Evolutionary conservation across 345 rosid genomes (phyloP), one percentile per base, ranked within the genome.

Genomic region (Turritis glabra): DNA sequence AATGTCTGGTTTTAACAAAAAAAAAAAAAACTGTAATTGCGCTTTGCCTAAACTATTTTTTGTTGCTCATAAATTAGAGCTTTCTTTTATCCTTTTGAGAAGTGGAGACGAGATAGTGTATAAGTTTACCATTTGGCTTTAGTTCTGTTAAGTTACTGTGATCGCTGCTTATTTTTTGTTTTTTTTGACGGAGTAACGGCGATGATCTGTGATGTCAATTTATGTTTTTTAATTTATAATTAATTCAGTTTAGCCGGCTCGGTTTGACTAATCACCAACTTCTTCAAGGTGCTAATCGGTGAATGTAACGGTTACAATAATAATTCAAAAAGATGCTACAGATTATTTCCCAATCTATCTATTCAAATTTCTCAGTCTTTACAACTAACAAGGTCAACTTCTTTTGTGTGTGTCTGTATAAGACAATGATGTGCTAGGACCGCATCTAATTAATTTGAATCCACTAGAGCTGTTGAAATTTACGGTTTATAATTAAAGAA

Each of bases 21-120:
- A 26, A 8, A 58, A 58, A 29, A 27, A 12, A 68, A 68, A 53
- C 58, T 76, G 70, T 76, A 76, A 62, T 69, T 76, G 69, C 62
- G 30, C 51, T 68, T 44, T 60, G 48, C 25, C 22, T 19, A 4
- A 27, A 68, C 22, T 75, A 68, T 41, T 76, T 25, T 51, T 76
- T 53, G 64, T 61, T 32, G 48, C 79, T 53, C 73, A 21, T 18
- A 46, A 74, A 26, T 66, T 25, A 71, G 67, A 71, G 76, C 69
- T 37, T 54, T 69, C 29, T 26, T 55, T 40, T 0, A 17, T 5
- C 17, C 14, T 15, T 33, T 25, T 23, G 59, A 21, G 43, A 19
- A 19, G 11, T 38, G 9, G 47, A 19, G 33, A 25, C 67, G 4
- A 38, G 2, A 7, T 23, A 40, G n/a, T 18, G 26, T 13, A 8